phyloP scores from a whole-genome alignment of 2,329 filamentous ascomycete species.

The Fusarium penzigii region DNA sequence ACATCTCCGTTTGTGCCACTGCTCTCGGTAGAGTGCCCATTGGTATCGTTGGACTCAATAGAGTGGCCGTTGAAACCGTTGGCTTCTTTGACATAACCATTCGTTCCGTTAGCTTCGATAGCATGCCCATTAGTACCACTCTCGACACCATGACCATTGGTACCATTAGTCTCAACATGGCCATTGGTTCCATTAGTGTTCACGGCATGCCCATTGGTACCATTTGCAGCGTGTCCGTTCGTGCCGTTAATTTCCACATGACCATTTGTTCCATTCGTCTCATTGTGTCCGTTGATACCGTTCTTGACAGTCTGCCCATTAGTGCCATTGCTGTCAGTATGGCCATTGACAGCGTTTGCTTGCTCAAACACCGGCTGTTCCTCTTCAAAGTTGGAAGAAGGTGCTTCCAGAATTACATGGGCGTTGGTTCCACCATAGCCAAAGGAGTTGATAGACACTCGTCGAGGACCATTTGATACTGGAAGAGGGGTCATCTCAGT shows the following conservation, averaged over 20 bases:
- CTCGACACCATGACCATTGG: background rate
- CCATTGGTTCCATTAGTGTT: conserved; percentile 3
- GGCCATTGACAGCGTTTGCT: conserved; percentile 4
- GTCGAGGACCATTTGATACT: background rate
- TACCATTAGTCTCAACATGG: background rate
- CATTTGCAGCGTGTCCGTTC: background rate
- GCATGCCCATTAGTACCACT: background rate
- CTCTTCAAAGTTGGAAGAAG: background rate
- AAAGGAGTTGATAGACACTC: conserved; percentile 14
- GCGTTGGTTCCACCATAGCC: conserved; percentile 18
- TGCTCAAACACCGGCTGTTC: background rate
- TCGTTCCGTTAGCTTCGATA: background rate
- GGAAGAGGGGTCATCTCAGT: conserved; percentile 8
- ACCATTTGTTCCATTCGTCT: background rate
- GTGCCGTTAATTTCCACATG: background rate
- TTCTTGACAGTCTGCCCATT: background rate
- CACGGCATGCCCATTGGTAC: background rate
- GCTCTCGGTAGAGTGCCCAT: too few relatives aligned
- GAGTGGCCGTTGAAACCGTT: background rate
- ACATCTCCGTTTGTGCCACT: too few relatives aligned
- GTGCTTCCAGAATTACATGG: conserved; percentile 18
- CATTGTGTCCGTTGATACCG: background rate
- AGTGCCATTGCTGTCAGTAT: background rate
- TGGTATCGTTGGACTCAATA: too few relatives aligned
- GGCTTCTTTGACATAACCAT: background rate